Conservation (phyloP, 2,329 filamentous ascomycete species). For the Tympanopsis confertula region DNA sequence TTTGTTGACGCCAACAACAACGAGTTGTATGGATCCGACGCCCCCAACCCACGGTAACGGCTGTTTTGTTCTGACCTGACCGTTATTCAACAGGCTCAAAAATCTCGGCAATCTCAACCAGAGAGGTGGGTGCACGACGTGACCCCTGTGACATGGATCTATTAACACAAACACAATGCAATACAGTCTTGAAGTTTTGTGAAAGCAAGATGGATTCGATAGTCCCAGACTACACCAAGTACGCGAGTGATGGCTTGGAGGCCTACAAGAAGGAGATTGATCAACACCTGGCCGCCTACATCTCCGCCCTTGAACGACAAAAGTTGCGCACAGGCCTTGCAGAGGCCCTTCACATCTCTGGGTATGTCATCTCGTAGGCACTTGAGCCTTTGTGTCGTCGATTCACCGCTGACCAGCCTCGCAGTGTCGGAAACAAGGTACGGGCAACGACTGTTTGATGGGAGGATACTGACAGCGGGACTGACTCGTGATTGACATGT, state of each 20-base stretch:
- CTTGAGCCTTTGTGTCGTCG: too few relatives aligned
- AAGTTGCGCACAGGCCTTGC: not conserved
- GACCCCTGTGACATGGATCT: too few relatives aligned
- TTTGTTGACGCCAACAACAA: conserved; percentile 83
- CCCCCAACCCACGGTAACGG: not conserved
- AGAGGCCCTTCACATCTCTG: not conserved
- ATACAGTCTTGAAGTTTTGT: not conserved
- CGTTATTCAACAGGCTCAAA: conserved; percentile 31
- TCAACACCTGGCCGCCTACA: not conserved
- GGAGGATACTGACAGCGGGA: not conserved
- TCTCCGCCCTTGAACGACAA: not conserved
- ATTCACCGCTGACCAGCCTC: not conserved
- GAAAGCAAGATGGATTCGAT: not conserved
- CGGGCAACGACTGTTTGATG: not conserved
- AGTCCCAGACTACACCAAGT: not conserved
- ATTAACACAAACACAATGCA: too few relatives aligned
- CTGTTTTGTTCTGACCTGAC: not conserved
- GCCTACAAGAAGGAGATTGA: not conserved
- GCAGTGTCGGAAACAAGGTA: not conserved
- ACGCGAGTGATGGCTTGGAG: not conserved
- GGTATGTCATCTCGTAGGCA: not conserved
- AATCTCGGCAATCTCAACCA: conserved; percentile 42
- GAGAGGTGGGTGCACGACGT: too few relatives aligned
- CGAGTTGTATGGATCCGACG: conserved; percentile 42
- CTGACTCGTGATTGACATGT: not conserved